Base-by-base conservation (phyloP, 805 yeast species). In the Candida tallmaniae region DNA sequence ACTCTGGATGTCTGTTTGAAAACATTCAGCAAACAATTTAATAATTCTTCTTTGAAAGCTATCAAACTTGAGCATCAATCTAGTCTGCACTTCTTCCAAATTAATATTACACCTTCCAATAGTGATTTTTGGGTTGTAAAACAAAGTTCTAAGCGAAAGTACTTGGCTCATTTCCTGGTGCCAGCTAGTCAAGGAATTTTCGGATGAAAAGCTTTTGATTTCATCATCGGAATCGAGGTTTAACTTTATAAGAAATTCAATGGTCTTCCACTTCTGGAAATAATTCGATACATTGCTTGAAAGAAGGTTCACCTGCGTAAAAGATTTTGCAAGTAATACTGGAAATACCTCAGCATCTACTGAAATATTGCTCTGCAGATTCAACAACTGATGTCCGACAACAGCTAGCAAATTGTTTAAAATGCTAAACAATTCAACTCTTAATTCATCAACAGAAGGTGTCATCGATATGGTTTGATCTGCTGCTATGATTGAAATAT, bases 171-270 rank as follows among this genome's bases (percentile, higher is more conserved):
- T 51, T 1, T 68, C 45, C 1, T 55, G 51, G 18, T 74, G 46
- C 90, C 93, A 83, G 35, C 25, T 26, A 3, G 41, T 1, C 60
- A 63, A 16, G 5, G 51, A 33, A 9, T 23, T 31, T 11, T 38
- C 21, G 11, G 15, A 6, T 8, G 51, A 36, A 2, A 76, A 48
- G 7, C 44, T 34, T 2, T 42, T 39, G 16, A 54, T 54, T 3
- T 76, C 68, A 0, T 61, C 62, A 2, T 64, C 68, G 0, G 69
- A 45, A 10, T 68, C 62, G 7, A 80, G 45, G 40, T 56, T 43
- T 16, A 58, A 38, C 22, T 73, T 78, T 85, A 88, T 80, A 4
- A 83, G 51, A 1, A 68, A 53, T 47, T 79, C 83, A 18, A 80
- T 61, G 14, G 55, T 57, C 2, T 49, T 46, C 94, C 94, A 84